Evolutionary conservation across 192 early-diverging fungal genomes (phyloP).

Genomic region (Linnemannia schmuckeri): DNA sequence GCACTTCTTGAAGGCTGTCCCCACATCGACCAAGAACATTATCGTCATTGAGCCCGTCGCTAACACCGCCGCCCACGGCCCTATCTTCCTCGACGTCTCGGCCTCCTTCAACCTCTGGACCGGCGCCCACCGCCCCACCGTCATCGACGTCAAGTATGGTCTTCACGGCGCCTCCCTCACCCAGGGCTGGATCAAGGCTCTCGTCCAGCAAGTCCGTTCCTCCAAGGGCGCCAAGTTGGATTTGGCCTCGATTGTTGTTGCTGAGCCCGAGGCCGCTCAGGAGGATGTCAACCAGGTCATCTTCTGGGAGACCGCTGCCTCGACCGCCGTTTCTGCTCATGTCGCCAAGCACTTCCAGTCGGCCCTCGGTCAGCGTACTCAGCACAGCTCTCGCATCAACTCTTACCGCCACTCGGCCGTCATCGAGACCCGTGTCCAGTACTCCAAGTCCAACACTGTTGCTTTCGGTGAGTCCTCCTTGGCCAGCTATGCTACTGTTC

Average conservation of each 20-base stretch:
- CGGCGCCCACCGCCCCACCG: slow-evolving; percentile 55
- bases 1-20: slow-evolving; percentile 78
- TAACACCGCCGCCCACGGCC: slow-evolving; percentile 67
- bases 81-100: slow-evolving; percentile 83
- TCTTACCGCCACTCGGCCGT: slow-evolving; percentile 71
- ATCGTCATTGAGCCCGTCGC: slow-evolving; percentile 79
- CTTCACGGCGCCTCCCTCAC: slow-evolving; percentile 35
- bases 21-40: slow-evolving; percentile 74
- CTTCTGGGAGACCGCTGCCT: slow-evolving; percentile 70
- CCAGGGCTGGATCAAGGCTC: slow-evolving; percentile 42
- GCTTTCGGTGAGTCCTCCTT: slow-evolving; percentile 53
- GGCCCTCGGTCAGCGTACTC: slow-evolving; percentile 52
- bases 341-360: slow-evolving; percentile 63
- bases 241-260: slow-evolving; percentile 32
- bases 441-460: slow-evolving; percentile 53
- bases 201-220: slow-evolving; percentile 52
- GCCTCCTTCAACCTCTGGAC: slow-evolving; percentile 69
- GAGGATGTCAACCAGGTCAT: slow-evolving; percentile 62
- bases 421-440: slow-evolving; percentile 71
- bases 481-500: slow-evolving; percentile 74
- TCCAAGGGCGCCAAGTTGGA: slow-evolving; percentile 38
- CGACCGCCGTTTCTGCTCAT: slow-evolving; percentile 64
- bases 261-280: slow-evolving; percentile 18
- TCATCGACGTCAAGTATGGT: slow-evolving; percentile 60
- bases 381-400: slow-evolving; percentile 62